A percentile compares a stretch with the other conserved stretches of the same genome.
Conservation (phyloP, 345 rosid genomes). For the Turnera subulata region DNA sequence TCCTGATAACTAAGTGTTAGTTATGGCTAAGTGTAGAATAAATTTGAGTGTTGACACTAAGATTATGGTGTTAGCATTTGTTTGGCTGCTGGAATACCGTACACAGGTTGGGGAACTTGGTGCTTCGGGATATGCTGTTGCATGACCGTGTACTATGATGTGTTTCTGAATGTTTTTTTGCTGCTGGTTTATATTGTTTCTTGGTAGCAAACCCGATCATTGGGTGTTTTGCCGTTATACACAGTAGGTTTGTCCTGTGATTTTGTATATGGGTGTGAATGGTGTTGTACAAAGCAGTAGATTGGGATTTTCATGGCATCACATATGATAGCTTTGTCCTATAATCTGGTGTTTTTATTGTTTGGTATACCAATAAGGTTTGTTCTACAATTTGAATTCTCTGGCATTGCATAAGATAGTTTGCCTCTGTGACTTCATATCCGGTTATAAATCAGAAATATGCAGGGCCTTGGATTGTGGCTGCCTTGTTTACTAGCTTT, state of each 20-base stretch:
- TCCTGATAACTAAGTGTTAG: conserved; percentile 1
- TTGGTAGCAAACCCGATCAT: conserved; percentile 1
- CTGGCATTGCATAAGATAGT: too few species aligned
- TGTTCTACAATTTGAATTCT: too few species aligned
- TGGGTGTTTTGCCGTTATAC: background rate
- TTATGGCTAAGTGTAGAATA: too few species aligned
- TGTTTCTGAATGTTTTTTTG: conserved; percentile 5
- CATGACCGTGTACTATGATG: background rate
- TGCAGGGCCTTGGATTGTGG: too few species aligned
- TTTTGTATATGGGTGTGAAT: background rate
- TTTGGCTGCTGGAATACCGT: conserved; percentile 14
- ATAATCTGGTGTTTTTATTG: too few species aligned
- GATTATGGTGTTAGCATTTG: conserved; percentile 8
- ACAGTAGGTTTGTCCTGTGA: background rate
- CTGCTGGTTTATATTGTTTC: background rate
- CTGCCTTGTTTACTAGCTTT: too few species aligned
- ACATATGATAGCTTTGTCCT: too few species aligned
- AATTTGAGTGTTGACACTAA: conserved; percentile 2
- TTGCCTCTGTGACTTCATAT: too few species aligned
- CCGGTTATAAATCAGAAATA: too few species aligned
- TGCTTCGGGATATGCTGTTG: background rate
- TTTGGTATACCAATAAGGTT: too few species aligned
- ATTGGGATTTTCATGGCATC: too few species aligned
- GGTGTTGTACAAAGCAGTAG: too few species aligned
- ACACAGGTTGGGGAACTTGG: conserved; percentile 5